Conservation (phyloP, 768 basidiomycete species). For the Russula brevipes region DNA sequence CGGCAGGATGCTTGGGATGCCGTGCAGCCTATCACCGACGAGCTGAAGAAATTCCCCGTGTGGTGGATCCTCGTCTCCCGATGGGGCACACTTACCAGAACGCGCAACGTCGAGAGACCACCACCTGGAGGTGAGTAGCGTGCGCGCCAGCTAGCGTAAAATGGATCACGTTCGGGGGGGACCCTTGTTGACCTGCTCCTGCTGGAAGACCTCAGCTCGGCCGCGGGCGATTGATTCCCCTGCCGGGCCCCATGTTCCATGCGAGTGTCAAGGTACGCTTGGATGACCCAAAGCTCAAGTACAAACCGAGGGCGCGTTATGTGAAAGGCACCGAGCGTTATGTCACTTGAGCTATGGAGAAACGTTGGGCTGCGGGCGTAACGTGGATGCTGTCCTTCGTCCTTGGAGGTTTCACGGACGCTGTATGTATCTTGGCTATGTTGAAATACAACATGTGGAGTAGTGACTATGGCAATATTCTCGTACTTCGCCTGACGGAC, state of each 20-base stretch:
- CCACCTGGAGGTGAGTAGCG: slow-evolving; percentile 46
- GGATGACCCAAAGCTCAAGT: slow-evolving; percentile 42
- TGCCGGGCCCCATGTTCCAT: slow-evolving; percentile 53
- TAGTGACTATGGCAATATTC: too few relatives aligned
- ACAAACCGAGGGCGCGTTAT: slow-evolving; percentile 56
- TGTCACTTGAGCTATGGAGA: slow-evolving; percentile 31
- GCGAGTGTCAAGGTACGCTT: slow-evolving; percentile 57
- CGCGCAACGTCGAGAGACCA: slow-evolving; percentile 47
- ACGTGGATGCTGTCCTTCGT: not conserved
- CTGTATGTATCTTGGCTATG: not conserved
- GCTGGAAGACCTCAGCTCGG: slow-evolving; percentile 50
- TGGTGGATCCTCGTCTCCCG: slow-evolving; percentile 75
- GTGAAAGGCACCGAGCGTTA: slow-evolving; percentile 44
- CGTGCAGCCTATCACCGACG: slow-evolving; percentile 52
- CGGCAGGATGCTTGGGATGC: slow-evolving; percentile 30
- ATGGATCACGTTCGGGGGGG: not conserved
- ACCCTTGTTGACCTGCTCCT: not conserved
- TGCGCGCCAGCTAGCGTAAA: not conserved
- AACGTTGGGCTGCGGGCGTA: not conserved
- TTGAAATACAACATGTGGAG: too few relatives aligned
- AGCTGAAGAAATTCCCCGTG: slow-evolving; percentile 37
- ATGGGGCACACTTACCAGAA: slow-evolving; percentile 54
- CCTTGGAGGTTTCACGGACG: not conserved
- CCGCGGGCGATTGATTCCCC: slow-evolving; percentile 46
- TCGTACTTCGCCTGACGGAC: too few relatives aligned